Evolutionary conservation across 2,329 filamentous ascomycete genomes (phyloP), one percentile per base, ranked within the genome.

Genomic region (Myriosclerotinia duriaeana): DNA sequence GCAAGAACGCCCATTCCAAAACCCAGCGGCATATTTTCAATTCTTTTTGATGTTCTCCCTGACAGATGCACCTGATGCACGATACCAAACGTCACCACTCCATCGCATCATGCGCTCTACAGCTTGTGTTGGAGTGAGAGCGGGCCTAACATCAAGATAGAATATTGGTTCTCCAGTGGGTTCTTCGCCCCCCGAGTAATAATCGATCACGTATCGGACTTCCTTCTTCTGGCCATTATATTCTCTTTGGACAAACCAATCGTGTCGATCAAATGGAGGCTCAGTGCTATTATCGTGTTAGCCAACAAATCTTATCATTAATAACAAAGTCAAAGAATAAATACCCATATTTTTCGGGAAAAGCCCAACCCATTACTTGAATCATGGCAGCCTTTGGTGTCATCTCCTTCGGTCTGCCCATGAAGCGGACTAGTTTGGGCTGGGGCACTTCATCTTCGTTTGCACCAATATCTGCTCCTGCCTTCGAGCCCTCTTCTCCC

Each of bases 131-230:
- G 93, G 93, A 0, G 91, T 92, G 53, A 97, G 80, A 4, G 95
- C 95, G 1, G 95, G 95, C 70, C 95, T 85, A 26, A 99, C 95
- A 76, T 99, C 95, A 65, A 99, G 86, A 77, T 89, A 97, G 80
- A 99, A 99, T 8, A 98, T 93, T 3, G 95, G 94, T 76, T 97
- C 92, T 42, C 93, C 95, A 0, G 87, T 91, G 2, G 89, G 87
- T 42, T 76, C 74, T 1, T 90, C 89, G 34, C 89, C 88, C 7
- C 88, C 94, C 44, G 90, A 89, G 78, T 98, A 98, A 79, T 97
- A 98, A 78, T 99, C 95, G 77, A 99, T 99, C 66, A 99, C 87
- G 77, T 99, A 99, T 74, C 95, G 87, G 55, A 97, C 83, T 80
- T 97, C 89, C 76, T 89, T 89, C 73, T 82, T 83, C 67, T 88